phyloP scores from a whole-genome alignment of 768 basidiomycete species.

The Phylloporus arenicola region DNA sequence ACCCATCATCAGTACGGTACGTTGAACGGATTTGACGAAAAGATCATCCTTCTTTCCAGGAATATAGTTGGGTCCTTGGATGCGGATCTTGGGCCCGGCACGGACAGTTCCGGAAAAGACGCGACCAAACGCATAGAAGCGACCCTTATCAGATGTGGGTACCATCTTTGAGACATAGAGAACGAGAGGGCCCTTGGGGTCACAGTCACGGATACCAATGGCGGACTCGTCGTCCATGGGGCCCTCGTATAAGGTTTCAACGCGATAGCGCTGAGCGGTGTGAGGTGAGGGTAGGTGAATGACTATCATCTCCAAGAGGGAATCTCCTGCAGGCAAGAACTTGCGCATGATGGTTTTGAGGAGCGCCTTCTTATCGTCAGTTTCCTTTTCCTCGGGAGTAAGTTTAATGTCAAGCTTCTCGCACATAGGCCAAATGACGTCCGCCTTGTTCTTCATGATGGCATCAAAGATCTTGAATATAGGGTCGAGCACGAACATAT shows the following conservation, averaged over 20 bases:
- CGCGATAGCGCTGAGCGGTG: conserved; percentile 97
- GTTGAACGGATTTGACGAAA: conserved; percentile 96
- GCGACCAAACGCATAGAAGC: conserved; percentile 99
- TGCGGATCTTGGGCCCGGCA: conserved; percentile 97
- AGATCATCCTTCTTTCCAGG: conserved; percentile 99
- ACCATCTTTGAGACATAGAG: conserved; percentile 99
- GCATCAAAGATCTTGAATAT: conserved; percentile 98
- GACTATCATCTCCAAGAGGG: conserved; percentile 99
- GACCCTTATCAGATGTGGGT: conserved; percentile 98
- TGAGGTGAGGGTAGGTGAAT: conserved; percentile 97
- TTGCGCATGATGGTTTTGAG: conserved; percentile 99
- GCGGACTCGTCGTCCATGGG: conserved; percentile 99
- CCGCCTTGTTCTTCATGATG: conserved; percentile 99
- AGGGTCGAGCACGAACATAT: conserved; percentile 96
- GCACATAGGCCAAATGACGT: conserved; percentile 72
- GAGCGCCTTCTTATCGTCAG: conserved; percentile 83
- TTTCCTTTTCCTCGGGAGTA: conserved; percentile 79
- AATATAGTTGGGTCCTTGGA: conserved; percentile 98
- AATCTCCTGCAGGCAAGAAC: conserved; percentile 98
- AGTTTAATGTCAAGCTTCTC: conserved; percentile 97
- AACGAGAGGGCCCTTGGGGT: conserved; percentile 93
- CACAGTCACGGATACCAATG: conserved; percentile 96
- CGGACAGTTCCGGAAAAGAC: conserved; percentile 98
- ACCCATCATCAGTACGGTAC: conserved; percentile 99
- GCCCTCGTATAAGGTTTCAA: conserved; percentile 98